A percentile compares a stretch with the other conserved stretches of the same genome.
Evolutionary conservation across 495 filamentous ascomycete genomes (phyloP).

Genomic region (Penicillium turbatum): DNA sequence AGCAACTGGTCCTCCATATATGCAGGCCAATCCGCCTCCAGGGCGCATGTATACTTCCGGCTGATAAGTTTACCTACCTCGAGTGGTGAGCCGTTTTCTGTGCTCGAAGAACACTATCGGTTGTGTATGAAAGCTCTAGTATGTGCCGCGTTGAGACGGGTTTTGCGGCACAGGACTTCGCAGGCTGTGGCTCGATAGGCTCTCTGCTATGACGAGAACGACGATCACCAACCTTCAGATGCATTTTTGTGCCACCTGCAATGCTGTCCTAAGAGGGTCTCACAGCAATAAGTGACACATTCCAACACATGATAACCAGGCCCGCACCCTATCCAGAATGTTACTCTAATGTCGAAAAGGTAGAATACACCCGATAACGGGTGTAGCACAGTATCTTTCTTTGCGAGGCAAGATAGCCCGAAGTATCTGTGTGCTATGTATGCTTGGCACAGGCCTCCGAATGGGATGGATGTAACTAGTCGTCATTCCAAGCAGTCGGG

Average conservation of each 20-base stretch:
- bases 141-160: not conserved
- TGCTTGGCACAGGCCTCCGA: not conserved
- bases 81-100: too few species aligned
- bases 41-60: not conserved
- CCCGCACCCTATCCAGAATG: not conserved
- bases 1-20: not conserved
- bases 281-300: not conserved
- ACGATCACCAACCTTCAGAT: not conserved
- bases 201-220: not conserved
- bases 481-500: not conserved
- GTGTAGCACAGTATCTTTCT: not conserved
- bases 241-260: not conserved
- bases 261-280: not conserved
- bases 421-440: slow-evolving; percentile 1
- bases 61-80: too few species aligned
- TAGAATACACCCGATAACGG: not conserved
- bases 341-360: not conserved
- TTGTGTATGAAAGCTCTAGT: not conserved
- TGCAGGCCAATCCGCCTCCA: not conserved
- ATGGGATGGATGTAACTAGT: not conserved
- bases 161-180: not conserved
- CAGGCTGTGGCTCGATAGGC: not conserved
- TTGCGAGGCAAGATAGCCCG: not conserved
- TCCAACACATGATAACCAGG: not conserved
- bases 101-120: not conserved